Conservation (phyloP, 2,329 filamentous ascomycete genomes). For the Cryphonectria japonica region DNA sequence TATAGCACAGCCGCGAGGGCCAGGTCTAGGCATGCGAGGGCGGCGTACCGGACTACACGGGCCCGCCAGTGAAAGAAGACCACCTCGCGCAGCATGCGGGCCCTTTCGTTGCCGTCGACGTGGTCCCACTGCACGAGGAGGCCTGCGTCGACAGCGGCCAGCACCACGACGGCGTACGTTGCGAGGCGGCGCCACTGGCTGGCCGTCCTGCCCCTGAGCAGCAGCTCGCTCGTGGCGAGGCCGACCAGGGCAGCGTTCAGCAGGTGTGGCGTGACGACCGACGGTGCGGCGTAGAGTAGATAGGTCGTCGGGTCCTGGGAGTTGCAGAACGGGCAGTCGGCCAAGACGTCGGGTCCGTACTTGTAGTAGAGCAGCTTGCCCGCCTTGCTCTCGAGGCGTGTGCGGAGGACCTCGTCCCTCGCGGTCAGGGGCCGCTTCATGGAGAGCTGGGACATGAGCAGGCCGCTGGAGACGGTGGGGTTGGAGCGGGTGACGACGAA, state of each 20-base stretch:
- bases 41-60: constrained; percentile 64
- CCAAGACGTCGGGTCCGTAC: constrained; percentile 75
- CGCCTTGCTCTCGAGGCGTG: constrained; percentile 70
- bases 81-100: constrained; percentile 64
- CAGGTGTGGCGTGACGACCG: constrained; percentile 76
- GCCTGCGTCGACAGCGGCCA: constrained; percentile 70
- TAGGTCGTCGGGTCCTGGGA: constrained; percentile 72
- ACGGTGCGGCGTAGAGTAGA: constrained; percentile 79
- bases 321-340: constrained; percentile 81
- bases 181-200: constrained; percentile 71
- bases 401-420: constrained; percentile 66
- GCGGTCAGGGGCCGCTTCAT: constrained; percentile 61
- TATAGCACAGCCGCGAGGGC: constrained; percentile 70
- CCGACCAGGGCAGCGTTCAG: constrained; percentile 75
- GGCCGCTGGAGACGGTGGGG: constrained; percentile 81
- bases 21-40: constrained; percentile 67
- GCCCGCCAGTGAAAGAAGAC: constrained; percentile 75
- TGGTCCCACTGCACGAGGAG: constrained; percentile 67
- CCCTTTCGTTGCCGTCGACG: constrained; percentile 61
- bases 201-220: constrained; percentile 66
- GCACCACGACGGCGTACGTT: constrained; percentile 62
- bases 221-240: constrained; percentile 69
- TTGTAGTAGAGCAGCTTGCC: constrained; percentile 81
- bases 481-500: constrained; percentile 79
- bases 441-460: constrained; percentile 78